A percentile compares a stretch with the other conserved stretches of the same genome.
Evolutionary conservation across 768 basidiomycete species (phyloP).

Genomic region (Ramaria sp.): DNA sequence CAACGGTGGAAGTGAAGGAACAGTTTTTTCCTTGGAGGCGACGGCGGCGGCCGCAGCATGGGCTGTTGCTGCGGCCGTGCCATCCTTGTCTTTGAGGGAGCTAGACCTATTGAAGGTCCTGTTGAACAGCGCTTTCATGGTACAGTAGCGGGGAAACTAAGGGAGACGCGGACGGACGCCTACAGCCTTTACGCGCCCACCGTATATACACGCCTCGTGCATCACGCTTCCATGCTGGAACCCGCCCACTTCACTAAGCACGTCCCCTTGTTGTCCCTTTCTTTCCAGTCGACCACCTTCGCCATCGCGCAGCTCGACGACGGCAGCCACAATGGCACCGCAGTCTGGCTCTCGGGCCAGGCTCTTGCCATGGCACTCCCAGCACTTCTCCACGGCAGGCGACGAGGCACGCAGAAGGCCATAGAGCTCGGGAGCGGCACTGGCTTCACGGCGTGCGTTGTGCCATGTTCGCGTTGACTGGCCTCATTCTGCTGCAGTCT

Average conservation of each 20-base stretch:
- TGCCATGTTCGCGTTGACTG: background rate
- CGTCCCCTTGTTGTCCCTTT: slow-evolving; percentile 34
- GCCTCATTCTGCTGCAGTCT: slow-evolving; percentile 10
- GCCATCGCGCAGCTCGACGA: slow-evolving; percentile 46
- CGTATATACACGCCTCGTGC: slow-evolving; percentile 6
- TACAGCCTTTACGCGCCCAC: slow-evolving; percentile 2
- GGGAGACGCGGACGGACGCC: background rate
- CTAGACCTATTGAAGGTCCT: slow-evolving; percentile 44
- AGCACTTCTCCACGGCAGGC: slow-evolving; percentile 6
- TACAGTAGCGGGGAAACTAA: slow-evolving; percentile 9
- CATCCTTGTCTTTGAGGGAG: slow-evolving; percentile 50
- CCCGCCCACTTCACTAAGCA: slow-evolving; percentile 65
- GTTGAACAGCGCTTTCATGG: slow-evolving; percentile 80
- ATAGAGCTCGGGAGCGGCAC: slow-evolving; percentile 80
- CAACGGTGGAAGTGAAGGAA: slow-evolving; percentile 47
- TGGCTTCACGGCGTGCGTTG: slow-evolving; percentile 62
- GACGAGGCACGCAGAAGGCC: slow-evolving; percentile 23
- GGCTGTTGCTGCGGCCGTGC: slow-evolving; percentile 19
- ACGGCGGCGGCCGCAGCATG: slow-evolving; percentile 20
- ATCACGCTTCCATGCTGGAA: slow-evolving; percentile 16
- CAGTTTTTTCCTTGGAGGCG: slow-evolving; percentile 2
- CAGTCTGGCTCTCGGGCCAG: slow-evolving; percentile 79
- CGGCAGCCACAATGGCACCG: slow-evolving; percentile 64
- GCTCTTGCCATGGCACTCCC: slow-evolving; percentile 16
- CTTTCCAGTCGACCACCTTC: slow-evolving; percentile 31